Percentiles rank a stretch among this genome's conserved stretches.
phyloP scores from a whole-genome alignment of 2,329 filamentous ascomycete genomes.

The Verticillium alfalfae region DNA sequence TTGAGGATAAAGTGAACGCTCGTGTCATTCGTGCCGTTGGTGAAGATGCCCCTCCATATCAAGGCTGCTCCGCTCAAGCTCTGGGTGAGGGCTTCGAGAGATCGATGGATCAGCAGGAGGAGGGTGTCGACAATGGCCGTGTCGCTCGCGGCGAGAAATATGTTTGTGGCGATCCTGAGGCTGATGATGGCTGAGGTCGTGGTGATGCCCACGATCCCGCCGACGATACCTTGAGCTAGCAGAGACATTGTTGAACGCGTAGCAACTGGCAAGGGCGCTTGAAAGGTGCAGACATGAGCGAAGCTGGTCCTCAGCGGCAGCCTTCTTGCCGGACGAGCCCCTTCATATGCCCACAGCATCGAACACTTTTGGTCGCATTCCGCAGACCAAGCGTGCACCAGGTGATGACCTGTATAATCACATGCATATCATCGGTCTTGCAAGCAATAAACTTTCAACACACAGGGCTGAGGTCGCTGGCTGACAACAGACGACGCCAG shows the following conservation, averaged over 20 bases:
- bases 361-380: no score
- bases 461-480: not conserved
- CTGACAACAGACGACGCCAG: not conserved
- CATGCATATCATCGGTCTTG: not conserved
- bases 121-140: not conserved
- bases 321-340: not conserved
- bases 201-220: not conserved
- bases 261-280: not conserved
- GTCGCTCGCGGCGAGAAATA: not conserved
- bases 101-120: not conserved
- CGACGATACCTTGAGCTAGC: not conserved
- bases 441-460: not conserved
- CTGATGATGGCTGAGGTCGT: not conserved
- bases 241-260: constrained; percentile 7
- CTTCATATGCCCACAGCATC: not conserved
- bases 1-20: not conserved
- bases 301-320: not conserved
- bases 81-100: not conserved
- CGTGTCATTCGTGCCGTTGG: not conserved
- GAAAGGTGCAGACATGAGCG: not conserved
- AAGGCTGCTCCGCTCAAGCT: not conserved
- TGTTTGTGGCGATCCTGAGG: not conserved
- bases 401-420: not conserved
- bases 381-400: not conserved
- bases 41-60: not conserved